Conservation (phyloP, 208 protist genomes). For the Crithidia expoeki region DNA sequence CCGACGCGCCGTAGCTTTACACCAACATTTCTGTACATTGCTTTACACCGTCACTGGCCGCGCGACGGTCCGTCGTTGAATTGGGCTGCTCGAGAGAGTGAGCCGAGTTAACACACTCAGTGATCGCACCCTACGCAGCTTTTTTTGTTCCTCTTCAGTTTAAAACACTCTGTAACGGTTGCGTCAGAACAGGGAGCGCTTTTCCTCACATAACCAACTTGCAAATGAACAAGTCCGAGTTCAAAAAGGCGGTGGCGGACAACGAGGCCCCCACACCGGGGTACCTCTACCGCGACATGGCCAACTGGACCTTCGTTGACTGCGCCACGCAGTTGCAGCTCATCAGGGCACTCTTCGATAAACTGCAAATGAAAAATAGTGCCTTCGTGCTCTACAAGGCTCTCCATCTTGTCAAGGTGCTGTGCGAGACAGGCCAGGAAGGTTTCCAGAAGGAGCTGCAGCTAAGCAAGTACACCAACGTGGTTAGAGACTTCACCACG, state of each 20-base stretch:
- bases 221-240: constrained; percentile 50
- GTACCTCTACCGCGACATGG: constrained; percentile 63
- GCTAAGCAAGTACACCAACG: constrained; percentile 29
- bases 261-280: constrained; percentile 55
- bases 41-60: no score
- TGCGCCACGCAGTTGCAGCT: constrained; percentile 46
- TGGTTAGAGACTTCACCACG: constrained; percentile 40
- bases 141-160: no score
- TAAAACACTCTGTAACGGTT: no score
- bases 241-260: constrained; percentile 52
- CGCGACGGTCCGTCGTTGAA: no score
- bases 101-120: no score
- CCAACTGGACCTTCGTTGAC: constrained; percentile 52
- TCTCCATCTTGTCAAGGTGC: constrained; percentile 65
- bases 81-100: no score
- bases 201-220: no score
- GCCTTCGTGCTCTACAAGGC: constrained; percentile 63
- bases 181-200: no score
- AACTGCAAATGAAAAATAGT: constrained; percentile 35
- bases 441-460: constrained; percentile 75
- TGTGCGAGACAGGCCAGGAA: constrained; percentile 62
- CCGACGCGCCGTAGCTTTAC: no score
- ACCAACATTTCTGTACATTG: no score
- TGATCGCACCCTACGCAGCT: no score
- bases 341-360: constrained; percentile 48